phyloP scores from a whole-genome alignment of 352 stramenopile genomes.

The Phytopythium delawarense region DNA sequence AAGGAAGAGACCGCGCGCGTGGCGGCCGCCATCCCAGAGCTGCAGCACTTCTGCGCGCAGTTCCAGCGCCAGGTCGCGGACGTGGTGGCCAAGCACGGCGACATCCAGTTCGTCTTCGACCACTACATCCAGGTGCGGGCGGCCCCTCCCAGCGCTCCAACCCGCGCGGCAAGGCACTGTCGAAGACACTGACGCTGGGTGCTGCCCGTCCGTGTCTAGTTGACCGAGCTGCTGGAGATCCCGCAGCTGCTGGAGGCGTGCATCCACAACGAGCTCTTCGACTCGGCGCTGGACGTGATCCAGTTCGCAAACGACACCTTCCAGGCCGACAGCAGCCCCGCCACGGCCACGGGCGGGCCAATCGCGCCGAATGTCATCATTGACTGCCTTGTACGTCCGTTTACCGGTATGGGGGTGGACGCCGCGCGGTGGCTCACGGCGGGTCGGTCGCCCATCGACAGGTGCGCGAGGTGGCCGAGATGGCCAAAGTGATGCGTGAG shows the following conservation, averaged over 20 bases:
- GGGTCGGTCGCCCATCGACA: constrained; percentile 6
- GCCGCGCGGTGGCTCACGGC: not conserved
- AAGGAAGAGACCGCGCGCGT: constrained; percentile 64
- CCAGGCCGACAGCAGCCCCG: constrained; percentile 19
- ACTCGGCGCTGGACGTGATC: constrained; percentile 95
- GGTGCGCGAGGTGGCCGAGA: constrained; percentile 61
- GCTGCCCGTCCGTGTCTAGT: constrained; percentile 23
- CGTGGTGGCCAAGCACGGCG: constrained; percentile 65
- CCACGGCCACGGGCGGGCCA: not conserved
- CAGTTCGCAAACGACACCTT: constrained; percentile 87
- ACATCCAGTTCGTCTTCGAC: constrained; percentile 89
- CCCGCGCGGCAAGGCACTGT: no score
- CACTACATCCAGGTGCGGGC: constrained; percentile 74
- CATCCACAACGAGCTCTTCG: constrained; percentile 94
- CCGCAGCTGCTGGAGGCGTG: constrained; percentile 97
- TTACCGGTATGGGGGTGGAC: not conserved
- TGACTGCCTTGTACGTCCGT: constrained; percentile 36
- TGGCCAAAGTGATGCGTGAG: constrained; percentile 54
- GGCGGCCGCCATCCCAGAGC: constrained; percentile 38
- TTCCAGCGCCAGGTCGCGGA: constrained; percentile 52
- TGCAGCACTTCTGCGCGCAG: constrained; percentile 45
- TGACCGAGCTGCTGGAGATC: constrained; percentile 97
- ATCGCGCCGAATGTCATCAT: constrained; percentile 54
- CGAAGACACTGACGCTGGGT: not conserved
- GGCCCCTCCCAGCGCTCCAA: no score